Evolutionary conservation across 176 grass and related monocot genomes (phyloP).

Genomic region (Oryza brachyantha): DNA sequence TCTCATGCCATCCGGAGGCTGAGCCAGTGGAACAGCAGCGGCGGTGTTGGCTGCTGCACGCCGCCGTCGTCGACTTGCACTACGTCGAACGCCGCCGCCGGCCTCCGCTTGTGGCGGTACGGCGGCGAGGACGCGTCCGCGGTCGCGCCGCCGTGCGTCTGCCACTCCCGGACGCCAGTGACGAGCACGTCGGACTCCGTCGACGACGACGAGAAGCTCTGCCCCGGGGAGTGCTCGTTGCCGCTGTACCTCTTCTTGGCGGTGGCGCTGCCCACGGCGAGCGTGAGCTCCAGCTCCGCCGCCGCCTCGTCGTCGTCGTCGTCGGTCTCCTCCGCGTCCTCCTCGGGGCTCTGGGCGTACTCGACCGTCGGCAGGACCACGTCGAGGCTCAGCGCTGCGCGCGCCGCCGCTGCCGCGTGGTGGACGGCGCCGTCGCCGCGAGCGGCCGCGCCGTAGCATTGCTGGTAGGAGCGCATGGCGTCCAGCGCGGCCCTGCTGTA

Average conservation of each 20-base stretch:
- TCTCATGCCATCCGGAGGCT: conserved; percentile 72
- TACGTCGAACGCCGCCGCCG: conserved; percentile 24
- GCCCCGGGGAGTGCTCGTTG: conserved; percentile 38
- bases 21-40: conserved; percentile 58
- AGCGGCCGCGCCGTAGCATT: conserved; percentile 18
- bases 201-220: conserved; percentile 68
- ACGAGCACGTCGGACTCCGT: conserved; percentile 52
- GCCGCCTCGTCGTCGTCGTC: conserved; percentile 55
- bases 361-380: conserved; percentile 44
- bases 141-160: not conserved
- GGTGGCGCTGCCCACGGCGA: conserved; percentile 43
- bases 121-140: conserved; percentile 16
- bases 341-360: conserved; percentile 50
- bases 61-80: conserved; percentile 34
- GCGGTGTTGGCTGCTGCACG: conserved; percentile 35
- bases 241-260: conserved; percentile 52
- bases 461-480: conserved; percentile 31
- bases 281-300: conserved; percentile 58
- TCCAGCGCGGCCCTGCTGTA: not conserved
- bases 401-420: conserved; percentile 15
- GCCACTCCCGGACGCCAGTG: conserved; percentile 39
- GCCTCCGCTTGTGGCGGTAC: conserved; percentile 23
- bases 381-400: conserved; percentile 44
- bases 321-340: conserved; percentile 37
- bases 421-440: conserved; percentile 10